A percentile compares a stretch with the other conserved stretches of the same genome.
Conservation (phyloP, 192 early-diverging fungal genomes). For the Backusella tuberculispora region DNA sequence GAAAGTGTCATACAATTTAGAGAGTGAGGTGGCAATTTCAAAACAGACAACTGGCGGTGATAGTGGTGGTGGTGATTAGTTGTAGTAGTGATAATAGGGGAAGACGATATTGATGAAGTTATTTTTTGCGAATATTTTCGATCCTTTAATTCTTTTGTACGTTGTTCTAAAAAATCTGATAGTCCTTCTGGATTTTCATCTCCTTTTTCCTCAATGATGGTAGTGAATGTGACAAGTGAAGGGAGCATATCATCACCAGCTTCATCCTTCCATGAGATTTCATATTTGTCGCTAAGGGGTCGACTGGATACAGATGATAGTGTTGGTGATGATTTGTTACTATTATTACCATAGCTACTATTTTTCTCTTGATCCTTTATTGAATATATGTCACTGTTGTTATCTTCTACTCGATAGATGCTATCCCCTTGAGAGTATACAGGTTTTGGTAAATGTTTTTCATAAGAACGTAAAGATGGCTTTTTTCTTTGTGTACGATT, state of each 20-base stretch:
- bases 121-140: conserved; percentile 15
- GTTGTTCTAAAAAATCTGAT: conserved; percentile 40
- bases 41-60: conserved; percentile 7
- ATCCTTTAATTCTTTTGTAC: conserved; percentile 31
- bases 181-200: conserved; percentile 34
- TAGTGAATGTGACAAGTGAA: conserved; percentile 34
- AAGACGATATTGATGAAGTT: conserved; percentile 2
- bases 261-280: conserved; percentile 41
- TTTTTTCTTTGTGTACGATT: conserved; percentile 20
- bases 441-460: conserved; percentile 30
- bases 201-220: conserved; percentile 39
- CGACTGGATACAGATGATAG: not conserved
- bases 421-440: conserved; percentile 29
- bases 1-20: conserved; percentile 38
- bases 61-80: not conserved
- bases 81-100: not conserved
- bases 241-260: conserved; percentile 38
- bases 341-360: not conserved
- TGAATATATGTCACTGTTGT: not conserved
- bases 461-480: conserved; percentile 26
- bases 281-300: conserved; percentile 9
- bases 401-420: conserved; percentile 25
- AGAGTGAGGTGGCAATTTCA: conserved; percentile 21
- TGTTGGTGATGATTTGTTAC: not conserved
- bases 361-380: not conserved